These are phyloP conservation scores for Chalciporus chontae DNA, from an alignment of 768 basidiomycete genomes.

Conservation along the genomic window DNA sequence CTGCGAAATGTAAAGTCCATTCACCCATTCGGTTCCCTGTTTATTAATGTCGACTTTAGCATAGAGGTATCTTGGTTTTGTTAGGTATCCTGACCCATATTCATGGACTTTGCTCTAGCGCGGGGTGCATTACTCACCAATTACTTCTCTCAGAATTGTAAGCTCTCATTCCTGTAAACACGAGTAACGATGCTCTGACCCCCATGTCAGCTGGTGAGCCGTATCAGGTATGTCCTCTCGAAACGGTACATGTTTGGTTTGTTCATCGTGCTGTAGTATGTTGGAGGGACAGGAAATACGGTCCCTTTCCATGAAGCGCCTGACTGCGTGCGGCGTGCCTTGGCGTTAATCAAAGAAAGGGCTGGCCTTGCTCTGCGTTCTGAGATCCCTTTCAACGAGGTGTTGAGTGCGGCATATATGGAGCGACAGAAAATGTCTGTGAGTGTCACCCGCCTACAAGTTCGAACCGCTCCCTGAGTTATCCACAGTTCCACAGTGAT, in stretches of 20 bases:
- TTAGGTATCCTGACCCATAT: not conserved
- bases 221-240: slow-evolving; percentile 54
- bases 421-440: slow-evolving; percentile 83
- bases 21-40: not conserved
- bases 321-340: slow-evolving; percentile 53
- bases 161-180: slow-evolving; percentile 21
- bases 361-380: slow-evolving; percentile 43
- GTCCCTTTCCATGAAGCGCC: slow-evolving; percentile 61
- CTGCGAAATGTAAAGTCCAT: slow-evolving; percentile 52
- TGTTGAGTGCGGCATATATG: slow-evolving; percentile 82
- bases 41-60: slow-evolving; percentile 38
- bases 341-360: slow-evolving; percentile 55
- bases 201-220: slow-evolving; percentile 63
- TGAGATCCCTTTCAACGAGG: slow-evolving; percentile 61
- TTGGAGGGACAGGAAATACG: slow-evolving; percentile 73
- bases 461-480: slow-evolving; percentile 5
- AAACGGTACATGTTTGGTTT: not conserved
- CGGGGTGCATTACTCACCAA: slow-evolving; percentile 70
- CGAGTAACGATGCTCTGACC: not conserved
- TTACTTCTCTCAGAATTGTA: slow-evolving; percentile 85
- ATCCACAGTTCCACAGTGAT: slow-evolving; percentile 71
- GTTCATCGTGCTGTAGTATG: slow-evolving; percentile 50
- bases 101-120: slow-evolving; percentile 37
- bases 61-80: slow-evolving; percentile 50
- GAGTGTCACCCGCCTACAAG: slow-evolving; percentile 19